Percentiles rank a stretch among this genome's conserved stretches.
These are phyloP conservation scores for Pseudogymnoascus pannorum DNA, from an alignment of 2,329 filamentous ascomycete genomes.

Conservation along the genomic window DNA sequence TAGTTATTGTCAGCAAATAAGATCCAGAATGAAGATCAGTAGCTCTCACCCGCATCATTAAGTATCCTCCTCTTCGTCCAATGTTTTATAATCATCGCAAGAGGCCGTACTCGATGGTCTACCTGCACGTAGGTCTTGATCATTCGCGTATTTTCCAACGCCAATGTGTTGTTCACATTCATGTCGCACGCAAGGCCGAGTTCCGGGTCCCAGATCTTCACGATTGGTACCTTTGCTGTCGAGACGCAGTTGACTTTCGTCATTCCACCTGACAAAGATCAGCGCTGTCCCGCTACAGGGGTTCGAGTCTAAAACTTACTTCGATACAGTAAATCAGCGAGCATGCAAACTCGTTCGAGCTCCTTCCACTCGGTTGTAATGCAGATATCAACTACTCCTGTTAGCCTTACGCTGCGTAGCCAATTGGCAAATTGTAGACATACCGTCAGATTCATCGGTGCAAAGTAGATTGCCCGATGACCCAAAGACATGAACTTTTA, in stretches of 20 bases:
- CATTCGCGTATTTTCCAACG: slow-evolving; percentile 95
- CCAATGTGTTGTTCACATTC: slow-evolving; percentile 96
- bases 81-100: slow-evolving; percentile 96
- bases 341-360: slow-evolving; percentile 80
- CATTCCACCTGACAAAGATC: slow-evolving; percentile 72
- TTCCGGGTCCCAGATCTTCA: slow-evolving; percentile 97
- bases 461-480: slow-evolving; percentile 93
- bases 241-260: slow-evolving; percentile 91
- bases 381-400: slow-evolving; percentile 77
- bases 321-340: slow-evolving; percentile 77
- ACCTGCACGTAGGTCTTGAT: slow-evolving; percentile 94
- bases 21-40: background rate
- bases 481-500: slow-evolving; percentile 91
- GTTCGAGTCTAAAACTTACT: slow-evolving; percentile 49
- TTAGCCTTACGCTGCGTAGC: slow-evolving; percentile 10
- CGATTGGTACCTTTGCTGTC: slow-evolving; percentile 92
- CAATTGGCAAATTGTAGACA: slow-evolving; percentile 28
- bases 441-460: slow-evolving; percentile 93
- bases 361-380: slow-evolving; percentile 87
- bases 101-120: slow-evolving; percentile 78
- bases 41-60: slow-evolving; percentile 81
- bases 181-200: slow-evolving; percentile 86
- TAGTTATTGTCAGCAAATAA: slow-evolving; percentile 30
- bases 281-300: background rate
- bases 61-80: slow-evolving; percentile 91